Conservation (phyloP, 2,329 filamentous ascomycete genomes). For the Thelonectria discophora region DNA sequence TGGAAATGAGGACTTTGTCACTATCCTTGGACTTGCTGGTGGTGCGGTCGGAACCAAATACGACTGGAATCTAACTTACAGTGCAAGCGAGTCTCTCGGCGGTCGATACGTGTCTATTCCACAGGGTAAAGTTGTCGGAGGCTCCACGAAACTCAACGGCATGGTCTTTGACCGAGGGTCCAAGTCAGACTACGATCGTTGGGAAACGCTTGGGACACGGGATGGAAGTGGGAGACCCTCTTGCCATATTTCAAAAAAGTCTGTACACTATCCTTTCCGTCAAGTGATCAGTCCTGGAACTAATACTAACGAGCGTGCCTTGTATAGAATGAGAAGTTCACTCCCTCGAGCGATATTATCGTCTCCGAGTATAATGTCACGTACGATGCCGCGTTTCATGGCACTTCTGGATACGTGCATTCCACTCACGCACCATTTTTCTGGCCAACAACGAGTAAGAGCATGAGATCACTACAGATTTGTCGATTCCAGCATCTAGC, state of each 20-base stretch:
- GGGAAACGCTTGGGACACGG: slow-evolving; percentile 55
- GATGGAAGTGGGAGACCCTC: slow-evolving; percentile 51
- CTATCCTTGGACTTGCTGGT: slow-evolving; percentile 34
- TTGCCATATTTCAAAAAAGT: slow-evolving; percentile 58
- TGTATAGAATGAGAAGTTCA: slow-evolving; percentile 31
- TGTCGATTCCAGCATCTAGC: background rate
- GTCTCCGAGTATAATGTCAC: slow-evolving; percentile 30
- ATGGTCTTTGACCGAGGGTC: slow-evolving; percentile 51
- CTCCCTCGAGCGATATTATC: slow-evolving; percentile 21
- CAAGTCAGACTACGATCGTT: slow-evolving; percentile 54
- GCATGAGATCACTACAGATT: accelerated
- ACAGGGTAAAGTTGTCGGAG: slow-evolving; percentile 50
- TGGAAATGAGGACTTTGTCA: slow-evolving; percentile 33
- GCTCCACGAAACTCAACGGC: slow-evolving; percentile 52
- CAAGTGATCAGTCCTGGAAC: background rate
- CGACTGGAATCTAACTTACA: slow-evolving; percentile 37
- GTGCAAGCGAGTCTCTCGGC: slow-evolving; percentile 19
- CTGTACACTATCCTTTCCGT: accelerated
- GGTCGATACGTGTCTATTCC: slow-evolving; percentile 30
- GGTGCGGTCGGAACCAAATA: slow-evolving; percentile 38
- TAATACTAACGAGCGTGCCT: too few relatives aligned
- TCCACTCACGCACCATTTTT: slow-evolving; percentile 36
- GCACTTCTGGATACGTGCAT: slow-evolving; percentile 29
- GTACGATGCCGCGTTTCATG: slow-evolving; percentile 26
- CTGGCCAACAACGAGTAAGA: slow-evolving; percentile 39